phyloP scores from a whole-genome alignment of 2,329 filamentous ascomycete genomes.

The Fusarium sp. region DNA sequence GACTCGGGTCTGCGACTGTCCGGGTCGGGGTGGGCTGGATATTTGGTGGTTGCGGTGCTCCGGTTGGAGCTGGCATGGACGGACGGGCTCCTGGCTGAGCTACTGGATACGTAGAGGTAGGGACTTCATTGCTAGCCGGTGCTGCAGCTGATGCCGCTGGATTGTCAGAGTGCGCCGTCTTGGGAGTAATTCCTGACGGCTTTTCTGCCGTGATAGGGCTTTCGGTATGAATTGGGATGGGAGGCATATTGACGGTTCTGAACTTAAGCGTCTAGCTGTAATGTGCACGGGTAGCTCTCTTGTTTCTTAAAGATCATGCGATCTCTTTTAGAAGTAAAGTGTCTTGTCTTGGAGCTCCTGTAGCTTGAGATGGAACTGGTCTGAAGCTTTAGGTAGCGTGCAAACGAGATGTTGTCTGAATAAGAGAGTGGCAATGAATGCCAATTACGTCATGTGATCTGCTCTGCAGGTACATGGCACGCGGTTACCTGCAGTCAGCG shows the following conservation, averaged over 20 bases:
- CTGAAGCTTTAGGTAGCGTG: not conserved
- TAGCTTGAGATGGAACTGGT: not conserved
- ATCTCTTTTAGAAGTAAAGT: not conserved
- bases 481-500: slow-evolving; percentile 38
- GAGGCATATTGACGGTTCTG: slow-evolving; percentile 62
- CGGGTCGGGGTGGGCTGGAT: slow-evolving; percentile 61
- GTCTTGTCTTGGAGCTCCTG: not conserved
- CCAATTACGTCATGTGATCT: slow-evolving; percentile 44
- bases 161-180: slow-evolving; percentile 55
- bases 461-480: slow-evolving; percentile 30
- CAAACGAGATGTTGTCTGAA: slow-evolving; percentile 33
- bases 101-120: slow-evolving; percentile 50
- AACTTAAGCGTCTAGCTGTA: not conserved
- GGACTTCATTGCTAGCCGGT: slow-evolving; percentile 49
- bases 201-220: slow-evolving; percentile 72
- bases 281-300: not conserved
- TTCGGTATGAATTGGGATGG: slow-evolving; percentile 70
- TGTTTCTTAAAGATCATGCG: not conserved
- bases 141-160: slow-evolving; percentile 37
- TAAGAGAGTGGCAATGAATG: slow-evolving; percentile 35
- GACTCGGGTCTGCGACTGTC: slow-evolving; percentile 53
- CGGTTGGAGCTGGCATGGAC: slow-evolving; percentile 60
- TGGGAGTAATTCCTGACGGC: slow-evolving; percentile 62
- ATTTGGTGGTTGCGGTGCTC: slow-evolving; percentile 53
- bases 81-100: slow-evolving; percentile 50